Evolutionary conservation across 2,329 filamentous ascomycete species (phyloP).

Genomic region (Neonectria sp.): DNA sequence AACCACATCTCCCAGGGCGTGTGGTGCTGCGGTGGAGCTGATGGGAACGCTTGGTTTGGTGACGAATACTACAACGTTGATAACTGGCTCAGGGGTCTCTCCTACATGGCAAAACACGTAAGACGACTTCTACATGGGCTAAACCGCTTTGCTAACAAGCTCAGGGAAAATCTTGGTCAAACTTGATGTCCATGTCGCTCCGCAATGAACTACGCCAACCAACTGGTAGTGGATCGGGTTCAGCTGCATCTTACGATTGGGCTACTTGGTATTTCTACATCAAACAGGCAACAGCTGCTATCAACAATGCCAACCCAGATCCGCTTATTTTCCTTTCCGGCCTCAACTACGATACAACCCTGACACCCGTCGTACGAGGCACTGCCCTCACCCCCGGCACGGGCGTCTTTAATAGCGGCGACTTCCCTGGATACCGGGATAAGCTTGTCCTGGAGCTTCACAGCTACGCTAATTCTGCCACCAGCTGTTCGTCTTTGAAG

Average conservation of each 20-base stretch:
- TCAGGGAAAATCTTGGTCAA: constrained; percentile 63
- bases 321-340: constrained; percentile 73
- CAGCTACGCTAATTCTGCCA: constrained; percentile 70
- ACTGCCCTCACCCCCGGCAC: constrained; percentile 63
- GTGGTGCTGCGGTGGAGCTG: constrained; percentile 70
- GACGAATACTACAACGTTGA: constrained; percentile 70
- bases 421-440: constrained; percentile 65
- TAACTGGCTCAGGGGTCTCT: constrained; percentile 73
- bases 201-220: constrained; percentile 69
- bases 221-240: constrained; percentile 50
- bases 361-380: constrained; percentile 66
- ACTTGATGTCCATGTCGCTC: constrained; percentile 64
- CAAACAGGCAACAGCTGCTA: constrained; percentile 62
- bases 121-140: constrained; percentile 24
- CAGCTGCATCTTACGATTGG: constrained; percentile 66
- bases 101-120: constrained; percentile 73
- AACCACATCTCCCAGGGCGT: constrained; percentile 72
- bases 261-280: constrained; percentile 67
- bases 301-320: constrained; percentile 66
- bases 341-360: constrained; percentile 69
- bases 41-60: constrained; percentile 74
- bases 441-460: constrained; percentile 74
- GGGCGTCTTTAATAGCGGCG: constrained; percentile 58
- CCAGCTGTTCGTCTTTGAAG: constrained; percentile 62
- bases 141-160: not conserved